phyloP scores from a whole-genome alignment of 202 grass and related monocot genomes.

The Panicum hallii region DNA sequence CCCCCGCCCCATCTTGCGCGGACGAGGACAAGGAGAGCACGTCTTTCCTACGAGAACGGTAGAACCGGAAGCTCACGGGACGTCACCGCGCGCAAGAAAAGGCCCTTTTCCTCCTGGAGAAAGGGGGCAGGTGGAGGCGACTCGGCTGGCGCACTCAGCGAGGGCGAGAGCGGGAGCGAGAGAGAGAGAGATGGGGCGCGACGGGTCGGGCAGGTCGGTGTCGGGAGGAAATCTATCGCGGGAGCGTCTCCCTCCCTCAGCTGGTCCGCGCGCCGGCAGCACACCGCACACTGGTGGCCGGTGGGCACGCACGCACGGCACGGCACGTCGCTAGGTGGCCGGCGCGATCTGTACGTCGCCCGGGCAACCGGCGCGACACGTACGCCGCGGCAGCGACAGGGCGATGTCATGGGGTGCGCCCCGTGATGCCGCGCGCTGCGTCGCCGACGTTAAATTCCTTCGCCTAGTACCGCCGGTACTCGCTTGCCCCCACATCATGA shows the following conservation, averaged over 20 bases:
- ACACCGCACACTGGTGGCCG: background rate
- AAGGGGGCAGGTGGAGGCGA: background rate
- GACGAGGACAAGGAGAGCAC: background rate
- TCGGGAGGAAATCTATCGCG: conserved; percentile 23
- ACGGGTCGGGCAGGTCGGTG: background rate
- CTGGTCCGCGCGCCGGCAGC: background rate
- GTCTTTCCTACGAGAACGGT: background rate
- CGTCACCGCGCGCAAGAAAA: background rate
- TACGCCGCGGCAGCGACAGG: background rate
- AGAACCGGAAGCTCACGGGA: conserved; percentile 9
- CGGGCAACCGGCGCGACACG: background rate
- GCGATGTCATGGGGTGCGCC: background rate
- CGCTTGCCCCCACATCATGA: background rate
- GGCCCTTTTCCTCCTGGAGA: background rate
- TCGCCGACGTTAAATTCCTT: too few relatives aligned
- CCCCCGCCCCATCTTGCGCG: background rate
- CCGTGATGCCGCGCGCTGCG: background rate
- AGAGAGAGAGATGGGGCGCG: background rate
- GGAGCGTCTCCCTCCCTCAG: background rate
- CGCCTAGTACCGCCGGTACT: too few relatives aligned
- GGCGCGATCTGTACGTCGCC: conserved; percentile 6
- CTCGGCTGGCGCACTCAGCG: background rate
- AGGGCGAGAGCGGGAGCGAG: background rate
- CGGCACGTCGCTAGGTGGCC: background rate
- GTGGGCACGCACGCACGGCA: background rate